Evolutionary conservation across 768 basidiomycete genomes (phyloP), one percentile per base, ranked within the genome.

Genomic region (Aureoboletus auriporus): DNA sequence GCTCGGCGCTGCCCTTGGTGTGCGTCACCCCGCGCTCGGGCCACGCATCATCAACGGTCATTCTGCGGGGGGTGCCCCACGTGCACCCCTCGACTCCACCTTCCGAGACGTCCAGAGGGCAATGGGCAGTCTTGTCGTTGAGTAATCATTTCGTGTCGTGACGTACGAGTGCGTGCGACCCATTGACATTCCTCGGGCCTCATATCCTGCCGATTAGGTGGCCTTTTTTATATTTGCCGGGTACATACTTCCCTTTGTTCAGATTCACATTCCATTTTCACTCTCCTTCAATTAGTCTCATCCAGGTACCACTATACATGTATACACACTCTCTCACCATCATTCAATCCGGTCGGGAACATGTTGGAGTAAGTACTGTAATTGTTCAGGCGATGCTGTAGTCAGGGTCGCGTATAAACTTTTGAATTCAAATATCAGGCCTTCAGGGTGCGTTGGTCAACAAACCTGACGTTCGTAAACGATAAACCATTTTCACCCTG

Each of bases 1-100:
- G 89, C 75, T 93, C 20, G 91, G 89, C 36, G 84, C 85, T 46
- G 89, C 89, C 29, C 72, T 93, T 48, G 91, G 90, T 39, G 77
- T 92, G 51, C 78, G 89, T 68, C 89, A 90, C 68, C 90, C 90
- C 28, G 76, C 77, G 34, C 71, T 90, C 50, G 78, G 77, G 17
- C 81, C 83, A 33, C 78, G 88, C 54, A 63, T 80, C 44, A 65
- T 84, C 52, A 65, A 56, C 61, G 70, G 67, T 47, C 64, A 67
- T 44, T 70, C 68, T 44, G 57, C 65, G 9, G 69, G 71, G 37
- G 61, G 67, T n/a, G 66, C 66, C 33, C 53, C 52, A 50, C 53
- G 66, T 60, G 72, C 65, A 46, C 72, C 75, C 30, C 70, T 76
- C 42, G 84, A 78, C 59, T 80, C 74, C 51, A 74, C 73, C 36